phyloP scores from a whole-genome alignment of 768 basidiomycete species.

The Lentinula guzmanii region DNA sequence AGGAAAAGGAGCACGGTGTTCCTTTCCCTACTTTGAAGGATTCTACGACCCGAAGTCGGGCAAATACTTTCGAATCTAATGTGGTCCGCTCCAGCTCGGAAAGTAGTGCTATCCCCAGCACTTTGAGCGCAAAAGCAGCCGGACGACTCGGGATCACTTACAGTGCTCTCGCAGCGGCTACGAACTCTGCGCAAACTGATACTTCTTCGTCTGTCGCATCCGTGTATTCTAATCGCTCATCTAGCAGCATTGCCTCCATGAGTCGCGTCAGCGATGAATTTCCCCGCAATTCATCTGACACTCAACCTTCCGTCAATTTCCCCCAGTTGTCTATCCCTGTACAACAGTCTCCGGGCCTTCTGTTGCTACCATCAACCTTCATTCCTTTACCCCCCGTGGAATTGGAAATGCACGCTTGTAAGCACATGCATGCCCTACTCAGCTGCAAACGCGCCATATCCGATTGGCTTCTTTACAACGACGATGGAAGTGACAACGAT shows the following conservation, averaged over 20 bases:
- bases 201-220: slow-evolving; percentile 18
- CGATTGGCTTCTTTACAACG: slow-evolving; percentile 36
- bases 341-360: slow-evolving; percentile 56
- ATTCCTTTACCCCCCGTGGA: slow-evolving; percentile 52
- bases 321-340: slow-evolving; percentile 8
- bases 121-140: slow-evolving; percentile 29
- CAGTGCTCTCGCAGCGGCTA: slow-evolving; percentile 7
- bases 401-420: slow-evolving; percentile 73
- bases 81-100: slow-evolving; percentile 19
- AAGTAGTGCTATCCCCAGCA: slow-evolving; percentile 12
- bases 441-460: slow-evolving; percentile 54
- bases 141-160: slow-evolving; percentile 27
- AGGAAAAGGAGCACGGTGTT: slow-evolving; percentile 13
- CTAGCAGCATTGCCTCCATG: slow-evolving; percentile 1
- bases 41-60: slow-evolving; percentile 7
- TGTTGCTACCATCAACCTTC: slow-evolving; percentile 55
- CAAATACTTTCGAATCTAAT: background rate
- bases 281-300: background rate
- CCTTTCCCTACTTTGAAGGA: slow-evolving; percentile 15
- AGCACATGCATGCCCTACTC: slow-evolving; percentile 58
- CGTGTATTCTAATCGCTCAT: slow-evolving; percentile 17
- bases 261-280: background rate
- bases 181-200: background rate
- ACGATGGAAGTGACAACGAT: slow-evolving; percentile 29
- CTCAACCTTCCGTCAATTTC: background rate